Percentiles rank a stretch among this genome's conserved stretches.
Evolutionary conservation across 2,329 filamentous ascomycete species (phyloP).

Genomic region (Teratosphaeria viscida): DNA sequence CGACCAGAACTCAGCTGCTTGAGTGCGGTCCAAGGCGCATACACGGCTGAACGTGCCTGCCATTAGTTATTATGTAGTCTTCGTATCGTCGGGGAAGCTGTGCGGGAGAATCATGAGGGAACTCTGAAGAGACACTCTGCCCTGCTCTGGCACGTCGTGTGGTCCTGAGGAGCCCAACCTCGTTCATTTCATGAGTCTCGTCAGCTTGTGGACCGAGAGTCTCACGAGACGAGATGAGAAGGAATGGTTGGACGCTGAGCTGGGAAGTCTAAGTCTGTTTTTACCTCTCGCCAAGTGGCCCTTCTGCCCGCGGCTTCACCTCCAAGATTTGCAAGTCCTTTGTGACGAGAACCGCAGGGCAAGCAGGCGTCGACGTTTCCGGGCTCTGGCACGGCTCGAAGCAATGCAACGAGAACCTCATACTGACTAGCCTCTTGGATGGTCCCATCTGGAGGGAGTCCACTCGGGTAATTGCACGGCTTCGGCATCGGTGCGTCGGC

Average conservation of each 20-base stretch:
- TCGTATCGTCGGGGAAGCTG: neutral
- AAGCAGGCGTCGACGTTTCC: neutral
- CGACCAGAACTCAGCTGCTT: neutral
- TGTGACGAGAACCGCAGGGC: neutral
- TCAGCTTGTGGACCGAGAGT: too few species aligned
- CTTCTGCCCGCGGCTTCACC: neutral
- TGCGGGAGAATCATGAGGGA: neutral
- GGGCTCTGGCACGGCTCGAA: neutral
- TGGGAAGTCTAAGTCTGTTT: neutral
- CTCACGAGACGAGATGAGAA: neutral
- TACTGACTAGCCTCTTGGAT: neutral
- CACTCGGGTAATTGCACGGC: neutral
- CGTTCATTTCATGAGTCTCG: too few species aligned
- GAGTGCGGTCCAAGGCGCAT: neutral
- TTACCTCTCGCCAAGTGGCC: neutral
- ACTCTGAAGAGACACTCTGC: neutral
- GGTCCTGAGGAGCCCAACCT: too few species aligned
- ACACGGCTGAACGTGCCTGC: neutral
- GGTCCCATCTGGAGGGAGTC: neutral
- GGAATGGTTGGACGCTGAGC: neutral
- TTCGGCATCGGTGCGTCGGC: neutral
- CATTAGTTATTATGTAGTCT: neutral
- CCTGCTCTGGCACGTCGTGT: neutral
- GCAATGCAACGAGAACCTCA: neutral
- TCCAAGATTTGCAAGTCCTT: neutral